Conservation (phyloP, 164 flowering plant genomes). For the Houttuynia cordata region DNA sequence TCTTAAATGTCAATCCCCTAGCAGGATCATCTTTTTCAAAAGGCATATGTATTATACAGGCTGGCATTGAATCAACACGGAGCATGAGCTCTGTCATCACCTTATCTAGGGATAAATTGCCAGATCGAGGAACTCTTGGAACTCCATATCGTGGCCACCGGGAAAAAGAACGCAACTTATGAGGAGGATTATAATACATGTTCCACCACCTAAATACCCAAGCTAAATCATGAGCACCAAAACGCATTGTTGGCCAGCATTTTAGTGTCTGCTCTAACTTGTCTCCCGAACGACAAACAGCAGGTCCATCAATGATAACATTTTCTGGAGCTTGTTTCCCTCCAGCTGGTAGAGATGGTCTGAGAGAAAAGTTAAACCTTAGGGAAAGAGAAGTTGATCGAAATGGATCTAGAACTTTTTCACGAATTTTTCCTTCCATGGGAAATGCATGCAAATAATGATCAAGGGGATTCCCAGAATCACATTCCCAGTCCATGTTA, state of each 20-base stretch:
- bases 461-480: constrained; percentile 78
- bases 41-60: constrained; percentile 61
- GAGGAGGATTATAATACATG: constrained; percentile 76
- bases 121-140: constrained; percentile 80
- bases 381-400: constrained; percentile 90
- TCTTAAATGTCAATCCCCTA: constrained; percentile 68
- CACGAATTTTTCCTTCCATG: constrained; percentile 62
- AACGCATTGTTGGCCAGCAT: constrained; percentile 43
- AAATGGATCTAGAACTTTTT: constrained; percentile 80
- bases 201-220: constrained; percentile 84
- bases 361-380: constrained; percentile 72
- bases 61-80: constrained; percentile 70
- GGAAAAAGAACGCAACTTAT: constrained; percentile 82
- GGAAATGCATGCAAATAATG: constrained; percentile 90
- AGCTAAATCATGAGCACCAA: constrained; percentile 96
- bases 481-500: constrained; percentile 96
- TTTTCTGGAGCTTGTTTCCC: constrained; percentile 25
- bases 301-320: constrained; percentile 22
- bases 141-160: constrained; percentile 96
- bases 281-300: constrained; percentile 17
- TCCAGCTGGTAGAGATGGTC: constrained; percentile 32
- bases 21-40: constrained; percentile 93
- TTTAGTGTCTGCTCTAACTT: constrained; percentile 19
- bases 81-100: constrained; percentile 97
- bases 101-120: constrained; percentile 84